These are phyloP conservation scores for Eucalyptus marginata DNA, from an alignment of 345 rosid genomes.

Conservation along the genomic window DNA sequence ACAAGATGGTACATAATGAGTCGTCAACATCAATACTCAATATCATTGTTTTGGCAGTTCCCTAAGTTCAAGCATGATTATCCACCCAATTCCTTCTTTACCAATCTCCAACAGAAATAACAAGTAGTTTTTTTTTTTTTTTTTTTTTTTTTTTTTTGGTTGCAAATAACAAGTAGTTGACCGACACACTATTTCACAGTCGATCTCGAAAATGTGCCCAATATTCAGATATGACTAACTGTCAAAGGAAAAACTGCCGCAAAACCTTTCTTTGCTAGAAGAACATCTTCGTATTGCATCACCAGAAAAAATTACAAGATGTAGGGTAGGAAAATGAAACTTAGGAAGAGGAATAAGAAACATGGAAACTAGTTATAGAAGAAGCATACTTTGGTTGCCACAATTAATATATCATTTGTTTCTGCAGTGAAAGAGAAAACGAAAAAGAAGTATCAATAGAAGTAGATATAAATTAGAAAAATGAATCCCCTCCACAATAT, in stretches of 20 bases:
- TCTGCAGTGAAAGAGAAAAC: constrained; percentile 27
- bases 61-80: not conserved
- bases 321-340: not conserved
- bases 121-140: no score
- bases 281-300: not conserved
- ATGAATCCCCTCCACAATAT: no score
- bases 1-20: not conserved
- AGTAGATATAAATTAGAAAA: no score
- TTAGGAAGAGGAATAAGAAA: not conserved
- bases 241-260: not conserved
- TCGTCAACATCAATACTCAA: not conserved
- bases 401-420: constrained; percentile 82
- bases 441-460: not conserved
- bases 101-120: not conserved
- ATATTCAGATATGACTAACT: not conserved
- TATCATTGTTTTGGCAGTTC: not conserved
- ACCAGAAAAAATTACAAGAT: not conserved
- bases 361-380: not conserved
- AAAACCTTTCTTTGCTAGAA: not conserved
- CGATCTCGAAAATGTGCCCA: not conserved
- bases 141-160: no score
- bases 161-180: not conserved
- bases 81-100: not conserved
- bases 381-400: constrained; percentile 72
- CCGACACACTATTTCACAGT: not conserved